phyloP scores from a whole-genome alignment of 2,329 filamentous ascomycete genomes.

The Microcyclospora tardicrescens region DNA sequence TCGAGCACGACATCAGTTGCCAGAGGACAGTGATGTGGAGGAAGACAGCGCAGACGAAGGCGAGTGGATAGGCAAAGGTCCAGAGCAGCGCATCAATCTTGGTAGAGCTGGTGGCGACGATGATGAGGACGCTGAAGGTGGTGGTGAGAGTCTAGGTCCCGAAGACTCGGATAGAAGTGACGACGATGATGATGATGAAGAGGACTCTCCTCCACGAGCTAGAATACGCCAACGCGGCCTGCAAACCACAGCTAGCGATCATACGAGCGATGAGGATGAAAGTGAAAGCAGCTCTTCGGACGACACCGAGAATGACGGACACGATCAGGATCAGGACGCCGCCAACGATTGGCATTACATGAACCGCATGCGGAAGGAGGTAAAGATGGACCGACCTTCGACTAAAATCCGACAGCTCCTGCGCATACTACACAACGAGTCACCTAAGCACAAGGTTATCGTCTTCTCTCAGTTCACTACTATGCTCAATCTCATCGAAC shows the following conservation, averaged over 20 bases:
- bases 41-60: slow-evolving; percentile 47
- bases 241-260: slow-evolving; percentile 39
- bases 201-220: slow-evolving; percentile 26
- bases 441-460: slow-evolving; percentile 81
- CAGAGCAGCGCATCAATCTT: slow-evolving; percentile 43
- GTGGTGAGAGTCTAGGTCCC: slow-evolving; percentile 63
- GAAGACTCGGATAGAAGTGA: slow-evolving; percentile 55
- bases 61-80: slow-evolving; percentile 65
- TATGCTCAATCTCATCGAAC: slow-evolving; percentile 93
- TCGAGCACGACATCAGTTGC: slow-evolving; percentile 38
- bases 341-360: slow-evolving; percentile 14
- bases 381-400: slow-evolving; percentile 46
- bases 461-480: slow-evolving; percentile 98
- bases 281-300: background rate
- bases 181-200: slow-evolving; percentile 38
- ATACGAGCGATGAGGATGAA: slow-evolving; percentile 24
- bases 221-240: slow-evolving; percentile 30
- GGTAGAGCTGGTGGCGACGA: slow-evolving; percentile 66
- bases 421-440: slow-evolving; percentile 66
- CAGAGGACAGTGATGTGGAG: slow-evolving; percentile 50
- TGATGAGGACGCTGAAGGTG: slow-evolving; percentile 78
- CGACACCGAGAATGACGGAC: background rate
- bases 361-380: too few relatives aligned
- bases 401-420: slow-evolving; percentile 86
- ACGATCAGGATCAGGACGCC: slow-evolving; percentile 25